Evolutionary conservation across 2,329 filamentous ascomycete species (phyloP).

Genomic region (Hypoxylon sp.): DNA sequence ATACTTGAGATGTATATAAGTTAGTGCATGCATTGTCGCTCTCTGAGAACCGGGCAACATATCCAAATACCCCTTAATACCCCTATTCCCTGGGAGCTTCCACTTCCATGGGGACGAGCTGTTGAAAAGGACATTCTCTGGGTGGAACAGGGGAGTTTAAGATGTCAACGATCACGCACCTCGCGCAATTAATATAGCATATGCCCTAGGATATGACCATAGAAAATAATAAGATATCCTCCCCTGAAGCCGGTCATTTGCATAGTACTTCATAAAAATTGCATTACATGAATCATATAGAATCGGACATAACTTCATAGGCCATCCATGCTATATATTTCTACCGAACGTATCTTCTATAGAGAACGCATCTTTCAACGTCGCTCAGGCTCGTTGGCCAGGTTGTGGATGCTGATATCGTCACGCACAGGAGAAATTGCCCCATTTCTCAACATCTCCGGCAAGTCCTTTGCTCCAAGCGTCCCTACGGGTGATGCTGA

Average conservation of each 20-base stretch:
- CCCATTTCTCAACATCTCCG: conserved; percentile 26
- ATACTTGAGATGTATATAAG: too few species aligned
- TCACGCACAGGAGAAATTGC: conserved; percentile 37
- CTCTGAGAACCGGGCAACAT: too few species aligned
- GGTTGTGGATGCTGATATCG: conserved; percentile 50
- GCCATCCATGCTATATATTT: conserved; percentile 12
- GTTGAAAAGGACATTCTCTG: too few species aligned
- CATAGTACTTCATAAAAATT: neutral
- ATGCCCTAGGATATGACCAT: neutral
- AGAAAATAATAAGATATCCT: neutral
- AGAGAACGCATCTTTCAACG: conserved; percentile 20
- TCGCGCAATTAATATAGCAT: neutral
- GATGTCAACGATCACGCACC: neutral
- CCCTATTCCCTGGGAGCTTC: too few species aligned
- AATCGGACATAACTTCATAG: neutral
- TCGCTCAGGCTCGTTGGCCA: conserved; percentile 45
- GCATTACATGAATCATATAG: neutral
- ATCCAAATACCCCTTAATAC: too few species aligned
- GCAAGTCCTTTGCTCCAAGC: conserved; percentile 19
- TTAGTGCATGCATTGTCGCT: too few species aligned
- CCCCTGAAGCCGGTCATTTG: too few species aligned
- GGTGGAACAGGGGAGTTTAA: neutral
- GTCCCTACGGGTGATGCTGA: conserved; percentile 3
- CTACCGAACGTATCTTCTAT: conserved; percentile 15
- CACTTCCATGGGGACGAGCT: too few species aligned